Conservation (phyloP, 768 basidiomycete species). For the Termitomyces heimii region DNA sequence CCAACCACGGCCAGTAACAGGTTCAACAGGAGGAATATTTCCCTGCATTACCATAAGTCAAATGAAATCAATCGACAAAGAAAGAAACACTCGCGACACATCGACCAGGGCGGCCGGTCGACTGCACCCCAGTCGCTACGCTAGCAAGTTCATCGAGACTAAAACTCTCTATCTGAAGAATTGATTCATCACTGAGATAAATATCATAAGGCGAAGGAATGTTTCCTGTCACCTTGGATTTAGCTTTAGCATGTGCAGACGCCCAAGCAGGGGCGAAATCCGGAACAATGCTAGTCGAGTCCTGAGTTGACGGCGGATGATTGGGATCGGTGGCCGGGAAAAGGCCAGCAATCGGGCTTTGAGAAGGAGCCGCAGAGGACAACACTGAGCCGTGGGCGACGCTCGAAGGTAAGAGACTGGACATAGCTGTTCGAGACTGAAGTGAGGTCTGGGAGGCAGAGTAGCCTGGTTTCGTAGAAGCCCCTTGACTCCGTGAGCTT, state of each 20-base stretch:
- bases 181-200: background rate
- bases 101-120: constrained; percentile 28
- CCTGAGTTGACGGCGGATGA: constrained; percentile 35
- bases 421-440: background rate
- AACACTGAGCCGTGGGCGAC: constrained; percentile 18
- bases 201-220: too few relatives aligned
- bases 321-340: constrained; percentile 40
- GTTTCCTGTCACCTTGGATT: constrained; percentile 22
- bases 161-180: constrained; percentile 24
- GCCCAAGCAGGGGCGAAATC: constrained; percentile 30
- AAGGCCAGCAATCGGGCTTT: constrained; percentile 35
- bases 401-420: background rate
- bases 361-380: constrained; percentile 36
- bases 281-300: constrained; percentile 9
- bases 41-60: constrained; percentile 13
- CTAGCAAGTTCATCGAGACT: constrained; percentile 44
- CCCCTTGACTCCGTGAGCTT: background rate
- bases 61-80: background rate
- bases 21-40: constrained; percentile 37
- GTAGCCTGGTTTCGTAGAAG: background rate
- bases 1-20: constrained; percentile 21
- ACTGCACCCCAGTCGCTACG: constrained; percentile 41
- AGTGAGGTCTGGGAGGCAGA: background rate
- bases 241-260: constrained; percentile 37
- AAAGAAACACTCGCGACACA: constrained; percentile 32